These are phyloP conservation scores for Urtica urens DNA, from an alignment of 306 rosid species.

Conservation along the genomic window DNA sequence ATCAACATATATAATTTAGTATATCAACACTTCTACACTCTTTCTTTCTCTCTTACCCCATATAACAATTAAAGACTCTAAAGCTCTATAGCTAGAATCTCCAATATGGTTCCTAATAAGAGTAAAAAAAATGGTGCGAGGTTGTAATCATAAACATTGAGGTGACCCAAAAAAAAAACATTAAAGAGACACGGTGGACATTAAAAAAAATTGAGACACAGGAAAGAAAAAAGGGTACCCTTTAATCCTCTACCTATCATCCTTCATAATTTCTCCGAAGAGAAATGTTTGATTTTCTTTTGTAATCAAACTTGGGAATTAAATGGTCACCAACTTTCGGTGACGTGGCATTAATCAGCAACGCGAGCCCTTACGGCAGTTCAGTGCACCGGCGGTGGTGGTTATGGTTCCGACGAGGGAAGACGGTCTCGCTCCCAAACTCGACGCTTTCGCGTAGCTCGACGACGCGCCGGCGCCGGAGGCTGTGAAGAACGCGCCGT, in stretches of 20 bases:
- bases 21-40: constrained; percentile 84
- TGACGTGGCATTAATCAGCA: constrained; percentile 64
- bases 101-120: constrained; percentile 33
- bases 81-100: constrained; percentile 11
- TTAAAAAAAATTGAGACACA: not conserved
- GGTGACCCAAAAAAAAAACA: not conserved
- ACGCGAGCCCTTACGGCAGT: constrained; percentile 63
- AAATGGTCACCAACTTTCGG: too few species aligned
- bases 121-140: constrained; percentile 42
- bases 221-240: constrained; percentile 17
- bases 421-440: constrained; percentile 84
- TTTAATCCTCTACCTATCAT: too few species aligned
- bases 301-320: too few species aligned
- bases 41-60: constrained; percentile 33
- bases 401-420: constrained; percentile 73
- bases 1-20: constrained; percentile 22
- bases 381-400: constrained; percentile 52
- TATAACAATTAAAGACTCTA: constrained; percentile 23
- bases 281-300: too few species aligned
- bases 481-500: constrained; percentile 76
- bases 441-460: constrained; percentile 88
- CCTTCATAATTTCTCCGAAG: not conserved
- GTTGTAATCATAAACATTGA: constrained; percentile 44
- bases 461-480: constrained; percentile 86
- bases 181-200: constrained; percentile 1